A percentile compares a stretch with the other conserved stretches of the same genome.
These are phyloP conservation scores for Arabidopsis arenosa DNA, from an alignment of 345 rosid genomes.

Conservation along the genomic window DNA sequence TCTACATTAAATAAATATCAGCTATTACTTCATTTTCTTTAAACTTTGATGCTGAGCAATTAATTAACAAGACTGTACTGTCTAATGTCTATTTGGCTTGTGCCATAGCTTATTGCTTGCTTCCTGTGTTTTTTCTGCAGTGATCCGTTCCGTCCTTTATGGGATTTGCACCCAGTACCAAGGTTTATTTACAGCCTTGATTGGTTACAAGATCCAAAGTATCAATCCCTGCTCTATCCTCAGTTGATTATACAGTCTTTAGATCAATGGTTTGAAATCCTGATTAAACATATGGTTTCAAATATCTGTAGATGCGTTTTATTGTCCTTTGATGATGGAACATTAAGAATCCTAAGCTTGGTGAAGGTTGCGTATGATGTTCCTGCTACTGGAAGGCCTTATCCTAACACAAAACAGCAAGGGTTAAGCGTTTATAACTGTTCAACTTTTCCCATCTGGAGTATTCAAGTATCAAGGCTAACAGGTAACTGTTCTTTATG, in stretches of 20 bases:
- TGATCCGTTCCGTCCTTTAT: constrained; percentile 82
- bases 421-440: constrained; percentile 66
- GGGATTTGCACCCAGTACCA: constrained; percentile 74
- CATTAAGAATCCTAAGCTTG: constrained; percentile 74
- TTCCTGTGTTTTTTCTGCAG: constrained; percentile 51
- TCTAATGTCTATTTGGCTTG: not conserved
- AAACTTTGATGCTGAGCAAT: not conserved
- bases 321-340: constrained; percentile 80
- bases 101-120: constrained; percentile 17
- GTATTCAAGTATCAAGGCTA: constrained; percentile 76
- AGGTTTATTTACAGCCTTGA: constrained; percentile 74
- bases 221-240: constrained; percentile 25
- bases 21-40: not conserved
- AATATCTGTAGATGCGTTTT: constrained; percentile 63
- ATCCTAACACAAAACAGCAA: constrained; percentile 64
- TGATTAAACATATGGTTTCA: constrained; percentile 25
- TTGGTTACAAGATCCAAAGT: constrained; percentile 87
- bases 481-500: constrained; percentile 53
- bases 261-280: constrained; percentile 12
- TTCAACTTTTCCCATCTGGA: constrained; percentile 81
- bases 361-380: constrained; percentile 76
- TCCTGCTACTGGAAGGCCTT: constrained; percentile 71
- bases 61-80: not conserved
- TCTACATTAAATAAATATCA: constrained; percentile 16
- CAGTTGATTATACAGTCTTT: constrained; percentile 22